Evolutionary conservation across 768 basidiomycete genomes (phyloP).

Genomic region (Mycena rebaudengoi): DNA sequence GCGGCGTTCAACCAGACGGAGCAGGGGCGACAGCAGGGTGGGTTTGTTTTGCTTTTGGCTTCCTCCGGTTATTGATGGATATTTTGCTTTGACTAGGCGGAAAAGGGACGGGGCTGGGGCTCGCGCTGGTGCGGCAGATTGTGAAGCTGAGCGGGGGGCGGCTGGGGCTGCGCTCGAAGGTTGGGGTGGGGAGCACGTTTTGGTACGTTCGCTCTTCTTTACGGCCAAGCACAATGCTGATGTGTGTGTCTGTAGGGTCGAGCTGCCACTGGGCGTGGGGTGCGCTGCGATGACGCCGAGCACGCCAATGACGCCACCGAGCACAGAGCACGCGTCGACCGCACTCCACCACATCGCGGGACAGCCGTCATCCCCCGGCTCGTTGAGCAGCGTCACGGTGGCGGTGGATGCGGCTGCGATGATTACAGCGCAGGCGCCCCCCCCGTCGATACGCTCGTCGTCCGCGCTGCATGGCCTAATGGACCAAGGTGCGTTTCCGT

Average conservation of each 20-base stretch:
- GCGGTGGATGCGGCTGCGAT: slow-evolving; percentile 28
- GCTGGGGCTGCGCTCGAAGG: slow-evolving; percentile 55
- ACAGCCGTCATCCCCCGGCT: slow-evolving; percentile 1
- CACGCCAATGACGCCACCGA: slow-evolving; percentile 35
- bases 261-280: slow-evolving; percentile 53
- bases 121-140: slow-evolving; percentile 67
- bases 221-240: neutral
- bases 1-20: slow-evolving; percentile 70
- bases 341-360: neutral
- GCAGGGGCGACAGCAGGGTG: slow-evolving; percentile 52
- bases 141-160: slow-evolving; percentile 65
- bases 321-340: neutral
- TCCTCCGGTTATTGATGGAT: too few relatives aligned
- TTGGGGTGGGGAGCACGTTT: slow-evolving; percentile 72
- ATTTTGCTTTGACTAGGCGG: slow-evolving; percentile 34
- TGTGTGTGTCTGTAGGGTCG: slow-evolving; percentile 4
- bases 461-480: slow-evolving; percentile 59
- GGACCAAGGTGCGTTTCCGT: slow-evolving; percentile 54
- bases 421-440: slow-evolving; percentile 18
- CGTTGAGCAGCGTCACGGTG: slow-evolving; percentile 20
- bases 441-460: slow-evolving; percentile 27
- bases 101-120: slow-evolving; percentile 61
- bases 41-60: neutral
- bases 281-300: slow-evolving; percentile 45
- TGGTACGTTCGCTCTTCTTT: slow-evolving; percentile 59